phyloP scores from a whole-genome alignment of 2,329 filamentous ascomycete genomes.

The Diaporthe nobilis region DNA sequence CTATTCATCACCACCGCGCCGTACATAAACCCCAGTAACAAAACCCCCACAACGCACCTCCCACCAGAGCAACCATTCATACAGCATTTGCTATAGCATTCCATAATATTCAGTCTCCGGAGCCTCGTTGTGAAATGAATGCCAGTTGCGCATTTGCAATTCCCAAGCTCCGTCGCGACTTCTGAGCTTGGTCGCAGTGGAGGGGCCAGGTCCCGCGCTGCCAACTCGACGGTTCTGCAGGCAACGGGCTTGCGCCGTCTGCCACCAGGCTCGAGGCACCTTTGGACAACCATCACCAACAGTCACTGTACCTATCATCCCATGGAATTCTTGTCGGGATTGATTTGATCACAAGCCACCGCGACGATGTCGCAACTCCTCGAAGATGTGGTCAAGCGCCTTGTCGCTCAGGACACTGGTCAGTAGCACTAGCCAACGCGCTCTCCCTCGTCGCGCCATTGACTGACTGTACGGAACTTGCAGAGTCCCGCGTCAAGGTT shows the following conservation, averaged over 20 bases:
- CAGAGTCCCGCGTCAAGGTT: conserved; percentile 86
- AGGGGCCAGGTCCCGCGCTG: conserved; percentile 33
- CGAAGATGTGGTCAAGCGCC: conserved; percentile 74
- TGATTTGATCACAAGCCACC: conserved; percentile 51
- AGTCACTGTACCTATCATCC: background rate
- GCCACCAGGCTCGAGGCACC: background rate
- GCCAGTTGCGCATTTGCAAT: conserved; percentile 20
- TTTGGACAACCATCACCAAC: background rate
- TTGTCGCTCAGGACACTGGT: conserved; percentile 70
- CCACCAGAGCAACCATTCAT: background rate
- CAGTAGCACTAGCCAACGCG: conserved; percentile 45
- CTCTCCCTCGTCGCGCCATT: conserved; percentile 15
- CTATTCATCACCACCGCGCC: conserved; percentile 14
- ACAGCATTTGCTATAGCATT: background rate
- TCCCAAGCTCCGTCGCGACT: conserved; percentile 44
- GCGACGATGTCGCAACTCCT: conserved; percentile 74
- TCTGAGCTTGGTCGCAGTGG: conserved; percentile 42
- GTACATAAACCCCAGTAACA: background rate
- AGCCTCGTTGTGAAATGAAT: conserved; percentile 19
- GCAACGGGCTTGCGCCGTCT: conserved; percentile 10
- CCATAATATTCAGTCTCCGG: too few species aligned
- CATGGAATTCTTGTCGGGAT: conserved; percentile 40
- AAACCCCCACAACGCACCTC: conserved; percentile 17
- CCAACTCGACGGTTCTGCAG: conserved; percentile 10
- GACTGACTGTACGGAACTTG: conserved; percentile 39